Evolutionary conservation across 495 filamentous ascomycete species (phyloP), one percentile per base, ranked within the genome.

Genomic region (Halenospora varia): DNA sequence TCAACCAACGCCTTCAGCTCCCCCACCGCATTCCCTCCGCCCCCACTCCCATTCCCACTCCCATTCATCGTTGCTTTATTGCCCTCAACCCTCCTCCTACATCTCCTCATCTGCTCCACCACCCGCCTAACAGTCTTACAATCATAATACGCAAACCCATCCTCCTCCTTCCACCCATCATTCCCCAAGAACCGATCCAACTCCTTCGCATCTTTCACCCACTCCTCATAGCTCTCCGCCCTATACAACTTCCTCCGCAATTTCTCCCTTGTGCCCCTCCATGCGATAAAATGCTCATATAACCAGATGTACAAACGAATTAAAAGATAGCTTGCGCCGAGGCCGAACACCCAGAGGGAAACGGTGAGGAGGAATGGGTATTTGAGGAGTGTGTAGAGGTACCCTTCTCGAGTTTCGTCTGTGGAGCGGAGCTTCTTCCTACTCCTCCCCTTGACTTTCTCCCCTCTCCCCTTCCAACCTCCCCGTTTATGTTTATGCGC

Each of bases 71-170:
- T 67, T 17, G 55, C 48, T 48, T 79, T 78, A 54, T 82, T 80
- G 9, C 66, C 74, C 57, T 91, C 83, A 11, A 82, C 81, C 56
- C 75, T 75, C 58, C 71, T 65, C 25, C 88, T 77, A 29, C 75
- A 70, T 62, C 71, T 79, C 55, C 74, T 82, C 70, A 97, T 77
- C 71, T 97, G 87, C 15, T 83, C 78, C 60, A 83, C 79, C 29
- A 92, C 89, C 59, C 84, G 82, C 53, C 76, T 81, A 35, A 97
- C 81, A 3, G 91, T 97, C 57, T 84, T 81, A 56, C 83, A 82
- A 70, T 97, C 91, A 66, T 98, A 98, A 73, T 97, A 97, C 13
- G 92, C 94, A 73, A 92, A 97, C 54, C 89, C 90, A 59, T 96
- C 90, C 19, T 78, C 77, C 63, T 87, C 78, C 70, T 92, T 97